Percentiles rank a stretch among this genome's conserved stretches.
Evolutionary conservation across 495 filamentous ascomycete genomes (phyloP).

Genomic region (Acidomyces sp.): DNA sequence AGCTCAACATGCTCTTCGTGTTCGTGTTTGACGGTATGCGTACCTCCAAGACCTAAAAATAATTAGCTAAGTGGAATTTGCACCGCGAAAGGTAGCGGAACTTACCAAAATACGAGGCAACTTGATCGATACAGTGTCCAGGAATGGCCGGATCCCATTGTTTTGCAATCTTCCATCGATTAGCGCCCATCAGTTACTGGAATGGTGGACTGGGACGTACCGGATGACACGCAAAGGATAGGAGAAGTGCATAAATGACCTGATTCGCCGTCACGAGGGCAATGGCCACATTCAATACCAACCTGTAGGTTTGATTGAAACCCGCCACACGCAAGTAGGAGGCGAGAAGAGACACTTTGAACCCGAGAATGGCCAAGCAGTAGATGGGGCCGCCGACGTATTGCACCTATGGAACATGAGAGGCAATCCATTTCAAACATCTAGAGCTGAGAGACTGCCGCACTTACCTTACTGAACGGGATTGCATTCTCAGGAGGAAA

Average conservation of each 20-base stretch:
- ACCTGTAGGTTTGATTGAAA: constrained; percentile 2
- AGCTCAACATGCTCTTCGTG: no score
- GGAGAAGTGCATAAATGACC: constrained; percentile 7
- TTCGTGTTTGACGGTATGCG: no score
- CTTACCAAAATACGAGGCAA: constrained; percentile 9
- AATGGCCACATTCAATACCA: neutral
- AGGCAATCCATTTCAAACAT: no score
- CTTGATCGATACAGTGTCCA: constrained; percentile 8
- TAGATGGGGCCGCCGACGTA: constrained; percentile 8
- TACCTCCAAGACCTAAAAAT: constrained; percentile 5
- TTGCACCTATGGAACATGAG: no score
- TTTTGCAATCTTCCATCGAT: constrained; percentile 1
- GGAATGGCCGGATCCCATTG: constrained; percentile 4
- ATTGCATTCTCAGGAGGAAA: constrained; percentile 7
- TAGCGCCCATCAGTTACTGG: no score
- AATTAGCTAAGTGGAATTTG: constrained; percentile 1
- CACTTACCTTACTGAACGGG: constrained; percentile 1
- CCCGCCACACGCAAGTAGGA: constrained; percentile 6
- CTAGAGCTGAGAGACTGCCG: no score
- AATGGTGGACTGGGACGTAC: neutral
- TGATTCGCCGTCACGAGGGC: constrained; percentile 4
- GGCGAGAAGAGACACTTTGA: constrained; percentile 6
- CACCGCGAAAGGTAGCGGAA: neutral
- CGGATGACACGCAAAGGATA: constrained; percentile 7
- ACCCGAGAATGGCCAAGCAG: constrained; percentile 8